Evolutionary conservation across 345 rosid genomes (phyloP).

Genomic region (Salix dunnii): DNA sequence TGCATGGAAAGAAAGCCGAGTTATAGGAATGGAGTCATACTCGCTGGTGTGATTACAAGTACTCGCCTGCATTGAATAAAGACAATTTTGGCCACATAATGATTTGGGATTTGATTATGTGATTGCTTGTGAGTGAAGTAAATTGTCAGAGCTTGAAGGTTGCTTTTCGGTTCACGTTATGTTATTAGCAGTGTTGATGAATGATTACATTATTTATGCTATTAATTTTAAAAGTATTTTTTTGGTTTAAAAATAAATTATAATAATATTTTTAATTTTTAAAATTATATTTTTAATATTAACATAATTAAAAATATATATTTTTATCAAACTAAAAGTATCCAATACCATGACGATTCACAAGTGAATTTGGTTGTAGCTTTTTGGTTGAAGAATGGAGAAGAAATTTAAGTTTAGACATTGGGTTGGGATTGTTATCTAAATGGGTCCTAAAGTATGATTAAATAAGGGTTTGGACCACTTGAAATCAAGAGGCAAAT

Average conservation of each 20-base stretch:
- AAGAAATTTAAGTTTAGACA: neutral
- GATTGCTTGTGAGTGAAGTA: constrained; percentile 6
- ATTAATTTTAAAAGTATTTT: too few species aligned
- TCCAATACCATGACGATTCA: neutral
- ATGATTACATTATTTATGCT: too few species aligned
- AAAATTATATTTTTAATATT: too few species aligned
- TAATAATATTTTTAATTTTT: too few species aligned
- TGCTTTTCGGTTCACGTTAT: neutral
- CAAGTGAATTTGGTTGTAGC: neutral
- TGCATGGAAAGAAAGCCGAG: constrained; percentile 12
- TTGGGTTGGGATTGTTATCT: neutral
- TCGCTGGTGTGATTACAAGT: neutral
- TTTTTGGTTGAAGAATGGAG: neutral
- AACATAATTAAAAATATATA: too few species aligned
- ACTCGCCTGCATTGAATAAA: neutral
- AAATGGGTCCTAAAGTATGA: neutral
- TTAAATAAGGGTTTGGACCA: too few species aligned
- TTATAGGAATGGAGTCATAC: neutral
- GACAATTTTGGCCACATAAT: neutral
- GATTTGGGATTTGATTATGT: neutral
- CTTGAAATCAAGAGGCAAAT: neutral
- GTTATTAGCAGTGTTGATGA: neutral
- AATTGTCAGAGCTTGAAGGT: neutral
- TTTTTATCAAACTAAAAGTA: neutral
- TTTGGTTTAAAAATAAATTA: too few species aligned